A percentile compares a stretch with the other conserved stretches of the same genome.
Conservation (phyloP, 2,329 filamentous ascomycete genomes). For the Neocucurbitaria cava region DNA sequence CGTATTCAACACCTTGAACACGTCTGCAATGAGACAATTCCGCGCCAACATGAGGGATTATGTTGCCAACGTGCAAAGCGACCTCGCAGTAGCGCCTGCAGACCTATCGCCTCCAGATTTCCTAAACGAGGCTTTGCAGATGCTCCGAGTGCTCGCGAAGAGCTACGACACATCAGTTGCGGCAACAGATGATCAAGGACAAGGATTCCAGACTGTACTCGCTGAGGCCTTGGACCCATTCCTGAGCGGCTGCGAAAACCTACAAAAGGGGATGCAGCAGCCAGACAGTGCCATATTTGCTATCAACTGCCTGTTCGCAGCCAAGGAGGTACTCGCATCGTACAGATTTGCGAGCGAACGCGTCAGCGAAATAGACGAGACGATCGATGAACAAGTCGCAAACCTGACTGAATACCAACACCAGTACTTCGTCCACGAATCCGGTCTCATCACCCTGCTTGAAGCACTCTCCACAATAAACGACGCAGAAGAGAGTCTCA, state of each 20-base stretch:
- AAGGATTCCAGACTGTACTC: conserved; percentile 77
- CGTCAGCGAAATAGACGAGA: conserved; percentile 62
- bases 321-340: conserved; percentile 61
- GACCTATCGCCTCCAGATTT: conserved; percentile 82
- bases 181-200: conserved; percentile 60
- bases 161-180: conserved; percentile 85
- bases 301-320: conserved; percentile 73
- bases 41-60: conserved; percentile 81
- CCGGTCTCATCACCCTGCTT: conserved; percentile 73
- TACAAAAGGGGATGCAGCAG: conserved; percentile 66
- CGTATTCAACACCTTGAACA: conserved; percentile 71
- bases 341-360: conserved; percentile 71
- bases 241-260: conserved; percentile 74
- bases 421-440: conserved; percentile 74
- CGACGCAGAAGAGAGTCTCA: conserved; percentile 58
- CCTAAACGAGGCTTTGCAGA: conserved; percentile 78
- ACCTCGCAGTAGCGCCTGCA: conserved; percentile 72
- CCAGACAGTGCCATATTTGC: conserved; percentile 72
- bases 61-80: conserved; percentile 74
- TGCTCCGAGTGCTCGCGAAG: conserved; percentile 79
- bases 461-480: conserved; percentile 59
- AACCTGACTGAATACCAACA: conserved; percentile 73
- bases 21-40: conserved; percentile 83
- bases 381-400: conserved; percentile 62
- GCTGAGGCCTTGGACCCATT: conserved; percentile 86